Evolutionary conservation across 2,329 filamentous ascomycete species (phyloP), one percentile per base, ranked within the genome.

Genomic region (Neonectria coccinea): DNA sequence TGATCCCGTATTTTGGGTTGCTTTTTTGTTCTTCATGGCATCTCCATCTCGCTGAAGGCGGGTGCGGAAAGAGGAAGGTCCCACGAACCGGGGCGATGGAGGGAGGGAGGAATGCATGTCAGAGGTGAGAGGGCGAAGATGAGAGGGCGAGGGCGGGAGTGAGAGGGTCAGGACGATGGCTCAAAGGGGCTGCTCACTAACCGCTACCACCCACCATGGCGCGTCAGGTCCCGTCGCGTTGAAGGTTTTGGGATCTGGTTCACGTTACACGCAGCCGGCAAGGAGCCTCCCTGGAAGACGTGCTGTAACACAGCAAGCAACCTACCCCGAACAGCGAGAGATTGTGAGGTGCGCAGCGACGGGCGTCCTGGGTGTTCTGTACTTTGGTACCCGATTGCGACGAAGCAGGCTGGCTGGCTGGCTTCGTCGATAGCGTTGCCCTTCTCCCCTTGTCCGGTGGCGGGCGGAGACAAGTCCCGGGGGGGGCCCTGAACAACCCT

Each of bases 1-100:
- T 14, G 14, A n/a, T n/a, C 36, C 14, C 5, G 6, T 16, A 39
- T 39, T 39, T n/a, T 16, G 36, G 36, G 36, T n/a, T 7, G 36
- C 16, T 16, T 36, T 36, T 52, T 60, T 66, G 29, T 44, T 59
- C 63, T 20, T 11, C n/a, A 20, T 42, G n/a, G 18, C n/a, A 20
- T 18, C n/a, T 18, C 39, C 8, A 16, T n/a, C 10, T 11, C 9
- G 39, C n/a, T 10, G 25, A 42, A 5, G 8, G 39, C 39, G n/a
- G 36, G 14, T 39, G 36, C 36, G 6, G 8, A 39, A 42, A 42
- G n/a, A 20, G 39, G n/a, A 42, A 42, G 39, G 39, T 42, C 36
- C 33, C 36, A 16, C 36, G 6, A 16, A 5, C 36, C 12, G 14
- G 5, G 36, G 14, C 36, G 36, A 39, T 39, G 14, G 36, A 39